phyloP scores from a whole-genome alignment of 305 asterid genomes.

The Fraxinus sp. region DNA sequence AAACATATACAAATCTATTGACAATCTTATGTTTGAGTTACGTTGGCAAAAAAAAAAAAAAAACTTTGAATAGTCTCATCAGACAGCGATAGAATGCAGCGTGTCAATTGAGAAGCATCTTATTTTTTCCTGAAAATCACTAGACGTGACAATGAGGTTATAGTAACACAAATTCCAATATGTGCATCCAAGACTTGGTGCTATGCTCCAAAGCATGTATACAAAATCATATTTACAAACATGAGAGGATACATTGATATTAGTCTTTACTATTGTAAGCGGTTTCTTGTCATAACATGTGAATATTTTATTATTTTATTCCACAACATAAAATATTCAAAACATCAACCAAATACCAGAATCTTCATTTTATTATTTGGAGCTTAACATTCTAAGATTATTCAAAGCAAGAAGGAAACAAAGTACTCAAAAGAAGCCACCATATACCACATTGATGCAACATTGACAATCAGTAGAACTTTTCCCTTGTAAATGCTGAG shows the following conservation, averaged over 20 bases:
- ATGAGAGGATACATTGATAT: neutral
- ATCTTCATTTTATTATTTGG: neutral
- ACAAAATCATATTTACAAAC: neutral
- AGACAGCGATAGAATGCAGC: neutral
- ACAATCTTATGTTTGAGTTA: neutral
- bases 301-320: neutral
- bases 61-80: neutral
- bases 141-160: neutral
- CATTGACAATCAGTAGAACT: constrained; percentile 73
- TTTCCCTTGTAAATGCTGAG: constrained; percentile 69
- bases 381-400: neutral
- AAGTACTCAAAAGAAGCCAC: constrained; percentile 13
- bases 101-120: neutral
- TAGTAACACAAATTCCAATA: neutral
- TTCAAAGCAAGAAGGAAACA: neutral
- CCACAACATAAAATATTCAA: neutral
- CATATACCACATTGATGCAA: constrained; percentile 81
- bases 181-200: neutral
- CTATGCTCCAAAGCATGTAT: neutral
- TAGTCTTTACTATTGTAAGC: neutral
- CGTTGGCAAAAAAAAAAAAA: neutral
- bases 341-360: neutral
- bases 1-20: neutral
- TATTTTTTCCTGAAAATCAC: neutral
- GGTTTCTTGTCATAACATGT: neutral